Base-by-base conservation (phyloP, 495 filamentous ascomycete species). In the Aspergillus ellipticus region DNA sequence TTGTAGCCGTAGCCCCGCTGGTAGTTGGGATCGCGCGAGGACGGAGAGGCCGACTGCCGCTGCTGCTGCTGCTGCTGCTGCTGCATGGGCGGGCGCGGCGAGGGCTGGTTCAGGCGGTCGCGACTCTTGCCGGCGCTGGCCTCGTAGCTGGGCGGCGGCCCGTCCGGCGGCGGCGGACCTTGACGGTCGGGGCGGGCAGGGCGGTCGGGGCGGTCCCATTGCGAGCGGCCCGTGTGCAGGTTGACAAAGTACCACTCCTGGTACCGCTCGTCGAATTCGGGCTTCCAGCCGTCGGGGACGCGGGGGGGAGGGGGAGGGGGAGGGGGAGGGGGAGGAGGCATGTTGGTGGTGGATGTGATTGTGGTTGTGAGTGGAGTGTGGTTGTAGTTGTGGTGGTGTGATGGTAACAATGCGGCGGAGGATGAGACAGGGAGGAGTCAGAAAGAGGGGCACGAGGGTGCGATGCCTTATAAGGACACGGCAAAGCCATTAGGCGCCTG, bases 111-210 rank as follows among this genome's bases (percentile, higher is more conserved):
- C 35, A 4, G 35, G 11, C 35, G 35, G 7, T 49, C 24, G 28
- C 81, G 80, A 49, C 4, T 28, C 24, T 28, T 28, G 24, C 4
- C 24, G 24, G 24, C 24, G 24, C 24, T 47, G 22, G 45, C 45
- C 13, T 47, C 45, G 45, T 28, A 28, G 13, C 45, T 29, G 45
- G 45, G 45, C 3, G 45, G 45, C 1, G 45, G 45, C 3, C 45
- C 45, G 10, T 6, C 1, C 17, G 45, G 45, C 15, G 45, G 45
- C 0, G 21, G 45, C 5, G 22, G n/a, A n/a, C n/a, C 22, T 3
- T 17, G 22, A 9, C 45, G 4, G 8, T 16, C 22, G 2, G 45
- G 45, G 9, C 28, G 22, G 21, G 45, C 45, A 4, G 45, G 45
- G 15, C 45, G 45, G 45, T 47, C 45, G 20, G 45, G 45, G n/a